Evolutionary conservation across 2,329 filamentous ascomycete genomes (phyloP).

Genomic region (Thelonectria blattea): DNA sequence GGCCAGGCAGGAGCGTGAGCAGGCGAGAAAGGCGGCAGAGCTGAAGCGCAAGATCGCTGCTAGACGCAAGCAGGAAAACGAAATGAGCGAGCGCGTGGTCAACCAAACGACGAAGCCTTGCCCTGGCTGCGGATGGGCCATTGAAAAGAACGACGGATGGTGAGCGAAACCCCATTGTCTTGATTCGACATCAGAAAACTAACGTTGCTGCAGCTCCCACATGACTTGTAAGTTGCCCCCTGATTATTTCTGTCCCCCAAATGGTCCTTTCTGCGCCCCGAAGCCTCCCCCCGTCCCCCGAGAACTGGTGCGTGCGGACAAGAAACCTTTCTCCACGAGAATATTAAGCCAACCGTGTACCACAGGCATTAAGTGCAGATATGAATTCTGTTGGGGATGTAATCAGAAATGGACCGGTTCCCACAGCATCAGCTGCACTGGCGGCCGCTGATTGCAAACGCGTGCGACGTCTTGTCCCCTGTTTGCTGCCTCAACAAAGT

Average conservation of each 20-base stretch:
- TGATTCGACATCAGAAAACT: slow-evolving; percentile 25
- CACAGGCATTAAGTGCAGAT: slow-evolving; percentile 44
- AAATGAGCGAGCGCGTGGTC: slow-evolving; percentile 39
- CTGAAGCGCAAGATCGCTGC: slow-evolving; percentile 36
- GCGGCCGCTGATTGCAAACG: slow-evolving; percentile 10
- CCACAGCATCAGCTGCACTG: slow-evolving; percentile 32
- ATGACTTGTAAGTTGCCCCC: slow-evolving; percentile 48
- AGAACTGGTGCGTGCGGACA: slow-evolving; percentile 24
- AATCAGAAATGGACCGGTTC: slow-evolving; percentile 24
- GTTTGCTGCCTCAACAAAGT: neutral
- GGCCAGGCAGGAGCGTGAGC: slow-evolving; percentile 32
- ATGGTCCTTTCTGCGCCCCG: neutral
- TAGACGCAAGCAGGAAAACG: slow-evolving; percentile 44
- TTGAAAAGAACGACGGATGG: slow-evolving; percentile 51
- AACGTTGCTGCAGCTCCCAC: slow-evolving; percentile 42
- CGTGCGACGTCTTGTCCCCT: no score
- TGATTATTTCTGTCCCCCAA: neutral
- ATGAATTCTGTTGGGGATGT: slow-evolving; percentile 46
- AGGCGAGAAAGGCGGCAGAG: slow-evolving; percentile 37
- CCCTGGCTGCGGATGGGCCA: slow-evolving; percentile 45
- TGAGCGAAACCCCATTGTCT: slow-evolving; percentile 37
- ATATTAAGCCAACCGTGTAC: slow-evolving; percentile 28
- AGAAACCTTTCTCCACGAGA: neutral
- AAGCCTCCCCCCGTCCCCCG: slow-evolving; percentile 9
- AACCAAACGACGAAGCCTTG: slow-evolving; percentile 46